phyloP scores from a whole-genome alignment of 2,329 filamentous ascomycete species.

The Aphanocladium album region DNA sequence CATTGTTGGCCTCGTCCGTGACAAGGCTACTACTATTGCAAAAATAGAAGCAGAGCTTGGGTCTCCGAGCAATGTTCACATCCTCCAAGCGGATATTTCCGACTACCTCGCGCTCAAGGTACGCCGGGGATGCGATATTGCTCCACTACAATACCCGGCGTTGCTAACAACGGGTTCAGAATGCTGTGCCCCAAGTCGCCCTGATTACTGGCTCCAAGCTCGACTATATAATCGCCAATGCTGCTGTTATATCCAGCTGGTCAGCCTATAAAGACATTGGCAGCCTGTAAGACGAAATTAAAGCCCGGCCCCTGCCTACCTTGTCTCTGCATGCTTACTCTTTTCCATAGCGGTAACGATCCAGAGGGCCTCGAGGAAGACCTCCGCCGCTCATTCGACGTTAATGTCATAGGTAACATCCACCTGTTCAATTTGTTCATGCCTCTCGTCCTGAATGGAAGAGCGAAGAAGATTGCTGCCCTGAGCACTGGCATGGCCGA shows the following conservation, averaged over 20 bases:
- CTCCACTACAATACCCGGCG: constrained; percentile 7
- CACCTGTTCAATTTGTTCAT: constrained; percentile 49
- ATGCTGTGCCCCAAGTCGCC: constrained; percentile 8
- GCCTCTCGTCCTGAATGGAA: constrained; percentile 46
- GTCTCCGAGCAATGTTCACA: constrained; percentile 36
- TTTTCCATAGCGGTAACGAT: background rate
- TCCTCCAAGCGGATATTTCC: constrained; percentile 41
- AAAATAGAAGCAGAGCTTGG: constrained; percentile 37
- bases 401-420: constrained; percentile 49
- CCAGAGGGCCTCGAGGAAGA: background rate
- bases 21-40: constrained; percentile 39
- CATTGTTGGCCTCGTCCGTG: constrained; percentile 43
- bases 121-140: background rate
- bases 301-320: too few species aligned
- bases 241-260: constrained; percentile 28
- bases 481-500: constrained; percentile 47
- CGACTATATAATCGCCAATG: constrained; percentile 50
- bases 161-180: constrained; percentile 14
- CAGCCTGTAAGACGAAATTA: constrained; percentile 28
- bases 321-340: background rate
- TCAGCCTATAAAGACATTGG: constrained; percentile 30
- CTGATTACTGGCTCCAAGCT: constrained; percentile 32
- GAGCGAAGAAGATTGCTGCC: constrained; percentile 48
- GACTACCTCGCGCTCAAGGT: constrained; percentile 34
- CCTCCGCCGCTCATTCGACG: constrained; percentile 26